Evolutionary conservation across 163 green algal species (phyloP), one percentile per base, ranked within the genome.

Genomic region (Scenedesmus sp.): DNA sequence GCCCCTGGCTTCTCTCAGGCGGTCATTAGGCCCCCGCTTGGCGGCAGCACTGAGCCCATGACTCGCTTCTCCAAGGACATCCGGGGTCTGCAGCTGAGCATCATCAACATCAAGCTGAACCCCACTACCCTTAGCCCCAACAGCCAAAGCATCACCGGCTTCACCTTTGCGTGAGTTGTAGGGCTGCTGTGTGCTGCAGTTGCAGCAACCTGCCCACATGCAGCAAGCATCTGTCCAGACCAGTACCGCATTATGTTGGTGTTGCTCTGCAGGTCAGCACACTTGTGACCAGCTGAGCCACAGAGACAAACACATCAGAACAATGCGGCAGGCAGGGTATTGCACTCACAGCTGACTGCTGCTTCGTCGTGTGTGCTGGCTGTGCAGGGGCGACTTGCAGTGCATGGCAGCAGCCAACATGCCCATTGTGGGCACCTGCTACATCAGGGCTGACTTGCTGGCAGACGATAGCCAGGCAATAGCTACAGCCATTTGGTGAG

Each of bases 11-110:
- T 46, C 24, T 72, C 61, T n/a, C 46, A 88, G n/a, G n/a, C 44
- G 15, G 59, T 53, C 10, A 46, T 53, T 37, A 26, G 37, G 37
- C 73, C 37, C 15, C 37, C 73, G 9, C 35, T 83, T 13, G 73
- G 24, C 20, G 40, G 37, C 15, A 37, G 73, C 35, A 35, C 7
- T n/a, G 56, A 88, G 37, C 44, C 83, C 33, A 88, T 88, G 83
- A 51, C 56, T 7, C 35, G 59, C 22, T 40, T 88, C 20, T 81
- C 83, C 30, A 88, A 88, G 20, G 83, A 88, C 56, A 88, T 88
- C 42, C 53, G 83, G 4, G 83, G 83, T 0, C 56, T 88, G 37
- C 70, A 88, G 56, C 33, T 88, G 83, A 76, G 65, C 65, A 76
- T 76, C 30, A 40, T 76, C 6, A 76, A 76, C 65, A 76, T 76